Conservation (phyloP, 2,329 filamentous ascomycete genomes). For the Exophiala xenobiotica region DNA sequence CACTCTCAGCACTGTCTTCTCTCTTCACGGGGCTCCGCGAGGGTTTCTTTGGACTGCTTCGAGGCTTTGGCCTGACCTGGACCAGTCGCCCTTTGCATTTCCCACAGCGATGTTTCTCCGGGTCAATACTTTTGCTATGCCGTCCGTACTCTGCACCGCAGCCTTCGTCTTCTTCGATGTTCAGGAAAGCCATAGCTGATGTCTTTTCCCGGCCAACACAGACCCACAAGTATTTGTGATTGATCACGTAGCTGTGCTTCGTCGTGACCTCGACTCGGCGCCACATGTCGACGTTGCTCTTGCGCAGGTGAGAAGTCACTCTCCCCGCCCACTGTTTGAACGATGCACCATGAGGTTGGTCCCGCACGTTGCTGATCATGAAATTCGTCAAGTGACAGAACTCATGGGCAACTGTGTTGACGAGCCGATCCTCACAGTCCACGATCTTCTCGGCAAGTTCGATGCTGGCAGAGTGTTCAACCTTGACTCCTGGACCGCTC, state of each 20-base stretch:
- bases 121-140: constrained; percentile 83
- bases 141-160: constrained; percentile 75
- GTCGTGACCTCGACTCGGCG: constrained; percentile 76
- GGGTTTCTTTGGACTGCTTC: constrained; percentile 36
- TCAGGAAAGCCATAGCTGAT: constrained; percentile 20
- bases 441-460: constrained; percentile 90
- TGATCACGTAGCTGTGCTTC: constrained; percentile 84
- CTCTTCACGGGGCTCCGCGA: not conserved
- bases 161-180: constrained; percentile 29
- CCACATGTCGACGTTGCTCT: constrained; percentile 46
- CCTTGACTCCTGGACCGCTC: constrained; percentile 21
- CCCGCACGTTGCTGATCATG: constrained; percentile 74
- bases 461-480: constrained; percentile 69
- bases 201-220: constrained; percentile 49
- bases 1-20: constrained; percentile 29
- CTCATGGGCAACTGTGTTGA: constrained; percentile 93
- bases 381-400: constrained; percentile 94
- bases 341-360: constrained; percentile 76
- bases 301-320: constrained; percentile 40
- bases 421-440: constrained; percentile 69
- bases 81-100: constrained; percentile 67
- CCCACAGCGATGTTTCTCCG: constrained; percentile 69
- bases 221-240: constrained; percentile 88
- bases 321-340: constrained; percentile 70
- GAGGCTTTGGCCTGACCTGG: constrained; percentile 77